Evolutionary conservation across 495 filamentous ascomycete species (phyloP).

Genomic region (Penicilliopsis zonata): DNA sequence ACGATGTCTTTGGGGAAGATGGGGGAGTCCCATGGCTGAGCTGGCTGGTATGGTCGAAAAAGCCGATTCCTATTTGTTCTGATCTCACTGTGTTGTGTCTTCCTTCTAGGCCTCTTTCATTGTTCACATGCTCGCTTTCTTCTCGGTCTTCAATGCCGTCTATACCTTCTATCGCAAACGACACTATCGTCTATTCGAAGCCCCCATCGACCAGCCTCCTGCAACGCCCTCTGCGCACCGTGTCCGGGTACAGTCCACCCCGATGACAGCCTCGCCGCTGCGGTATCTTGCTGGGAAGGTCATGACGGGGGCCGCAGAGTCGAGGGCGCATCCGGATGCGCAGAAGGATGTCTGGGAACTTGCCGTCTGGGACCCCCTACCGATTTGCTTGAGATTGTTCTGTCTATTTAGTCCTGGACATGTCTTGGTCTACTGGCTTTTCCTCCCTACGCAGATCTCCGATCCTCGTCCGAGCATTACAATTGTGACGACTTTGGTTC

Average conservation of each 20-base stretch:
- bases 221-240: constrained; percentile 79
- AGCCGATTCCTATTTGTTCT: constrained; percentile 1
- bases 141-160: constrained; percentile 60
- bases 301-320: constrained; percentile 44
- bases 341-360: constrained; percentile 91
- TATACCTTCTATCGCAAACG: constrained; percentile 77
- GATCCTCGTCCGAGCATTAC: constrained; percentile 75
- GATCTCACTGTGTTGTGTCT: not conserved
- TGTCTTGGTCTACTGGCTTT: constrained; percentile 75
- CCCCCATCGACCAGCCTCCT: constrained; percentile 58
- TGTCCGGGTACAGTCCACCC: constrained; percentile 82
- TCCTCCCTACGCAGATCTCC: constrained; percentile 62
- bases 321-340: constrained; percentile 73
- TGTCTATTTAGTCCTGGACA: constrained; percentile 90
- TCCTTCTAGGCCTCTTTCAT: constrained; percentile 48
- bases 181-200: constrained; percentile 86
- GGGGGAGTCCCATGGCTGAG: constrained; percentile 51
- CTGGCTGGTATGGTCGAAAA: constrained; percentile 57
- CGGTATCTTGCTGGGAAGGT: constrained; percentile 62
- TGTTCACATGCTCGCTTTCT: constrained; percentile 49
- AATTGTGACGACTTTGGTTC: constrained; percentile 63
- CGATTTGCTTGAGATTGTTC: constrained; percentile 71
- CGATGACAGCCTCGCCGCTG: constrained; percentile 64
- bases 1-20: constrained; percentile 80
- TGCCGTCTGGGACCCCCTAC: constrained; percentile 83